Base-by-base conservation (phyloP, 371 early-diverging fungal species). In the Mucor velutinosus region DNA sequence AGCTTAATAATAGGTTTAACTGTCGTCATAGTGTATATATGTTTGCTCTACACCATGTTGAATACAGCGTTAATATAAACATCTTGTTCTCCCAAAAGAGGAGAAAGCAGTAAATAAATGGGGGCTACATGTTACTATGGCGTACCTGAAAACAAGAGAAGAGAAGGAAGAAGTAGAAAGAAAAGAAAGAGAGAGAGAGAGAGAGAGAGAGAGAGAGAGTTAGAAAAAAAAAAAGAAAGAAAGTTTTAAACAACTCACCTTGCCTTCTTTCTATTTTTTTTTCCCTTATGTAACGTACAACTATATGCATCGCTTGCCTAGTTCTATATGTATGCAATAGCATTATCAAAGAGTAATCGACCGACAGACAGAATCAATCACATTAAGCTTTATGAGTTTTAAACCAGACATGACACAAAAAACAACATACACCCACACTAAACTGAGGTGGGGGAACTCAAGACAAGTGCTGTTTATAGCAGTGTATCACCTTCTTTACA, bases 1-100 rank as follows among this genome's bases (percentile, higher is more conserved):
- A 73, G 59, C 27, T 69, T 73, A 35, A 73, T 69, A 21, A 62
- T 63, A 29, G 73, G 73, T 39, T 68, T 73, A n/a, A 59, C 39
- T 1, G 64, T 56, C 23, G 60, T 37, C 56, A 37, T 63, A 19
- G 4, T 51, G 32, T 57, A 30, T 32, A 27, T 49, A 53, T 14
- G 25, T 27, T 53, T 53, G 53, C 53, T 53, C 53, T 53, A 53
- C 21, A 53, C 8, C 27, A 53, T 53, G 14, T 53, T 27, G 27
- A 25, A 25, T 53, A 27, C 12, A 53, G 17, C 8, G 49, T 25
- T 25, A 23, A 53, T 25, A 53, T 53, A 53, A 27, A 27, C 25
- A 53, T 53, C 25, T 53, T 23, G 49, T 4, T 53, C 33, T 33
- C 37, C 37, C 25, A 11, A 53, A 53, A 27, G 12, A 53, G 53